A percentile compares a stretch with the other conserved stretches of the same genome.
These are phyloP conservation scores for Debaryomycetaceae sp. DNA, from an alignment of 1,139 yeast genomes.

Conservation along the genomic window DNA sequence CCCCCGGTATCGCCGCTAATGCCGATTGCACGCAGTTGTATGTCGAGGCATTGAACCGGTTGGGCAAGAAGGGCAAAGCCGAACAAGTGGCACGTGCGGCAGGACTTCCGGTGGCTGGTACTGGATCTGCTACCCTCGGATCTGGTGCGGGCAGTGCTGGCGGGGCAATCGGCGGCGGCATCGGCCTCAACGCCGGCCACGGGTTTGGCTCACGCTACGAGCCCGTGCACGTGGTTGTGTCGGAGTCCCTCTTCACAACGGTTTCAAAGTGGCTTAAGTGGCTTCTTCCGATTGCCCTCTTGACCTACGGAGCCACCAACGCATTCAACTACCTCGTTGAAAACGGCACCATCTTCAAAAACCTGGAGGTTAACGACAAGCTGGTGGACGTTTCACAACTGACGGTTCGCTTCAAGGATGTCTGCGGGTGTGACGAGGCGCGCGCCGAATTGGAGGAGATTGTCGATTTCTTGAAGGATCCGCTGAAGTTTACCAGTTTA, in stretches of 20 bases:
- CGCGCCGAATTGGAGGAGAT: constrained; percentile 95
- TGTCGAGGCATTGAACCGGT: constrained; percentile 69
- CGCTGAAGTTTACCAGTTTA: constrained; percentile 89
- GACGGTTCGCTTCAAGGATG: constrained; percentile 86
- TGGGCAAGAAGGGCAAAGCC: constrained; percentile 78
- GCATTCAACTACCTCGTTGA: constrained; percentile 78
- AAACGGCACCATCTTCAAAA: constrained; percentile 78
- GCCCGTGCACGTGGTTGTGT: constrained; percentile 88
- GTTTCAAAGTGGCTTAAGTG: constrained; percentile 87
- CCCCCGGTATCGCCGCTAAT: constrained; percentile 81
- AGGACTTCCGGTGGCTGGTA: constrained; percentile 9
- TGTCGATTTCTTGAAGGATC: constrained; percentile 94
- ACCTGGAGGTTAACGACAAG: constrained; percentile 69
- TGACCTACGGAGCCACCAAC: constrained; percentile 69
- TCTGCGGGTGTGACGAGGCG: constrained; percentile 98
- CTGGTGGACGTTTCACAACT: constrained; percentile 82
- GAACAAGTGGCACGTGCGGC: constrained; percentile 43
- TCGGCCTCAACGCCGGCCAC: constrained; percentile 12
- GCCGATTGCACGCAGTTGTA: constrained; percentile 75
- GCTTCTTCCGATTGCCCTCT: constrained; percentile 74
- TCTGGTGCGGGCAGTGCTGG: constrained; percentile 16
- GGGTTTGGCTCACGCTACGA: constrained; percentile 53
- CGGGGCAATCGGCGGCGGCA: constrained; percentile 14
- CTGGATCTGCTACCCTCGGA: constrained; percentile 13
- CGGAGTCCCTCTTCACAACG: constrained; percentile 75